Evolutionary conservation across 169 alveolate species (phyloP).

Genomic region (Plasmodium yoelii): DNA sequence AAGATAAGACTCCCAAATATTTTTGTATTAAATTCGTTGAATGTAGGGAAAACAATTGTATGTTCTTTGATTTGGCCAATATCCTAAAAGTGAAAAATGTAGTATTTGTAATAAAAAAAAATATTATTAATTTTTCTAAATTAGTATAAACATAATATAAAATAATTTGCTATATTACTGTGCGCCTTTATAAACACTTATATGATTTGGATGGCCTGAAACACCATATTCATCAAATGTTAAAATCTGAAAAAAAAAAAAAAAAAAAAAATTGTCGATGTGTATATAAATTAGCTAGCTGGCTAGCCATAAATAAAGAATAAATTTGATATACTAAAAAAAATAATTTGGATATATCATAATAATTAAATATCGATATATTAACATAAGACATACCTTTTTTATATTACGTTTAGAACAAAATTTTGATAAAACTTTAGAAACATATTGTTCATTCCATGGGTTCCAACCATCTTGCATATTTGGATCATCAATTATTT

Average conservation of each 20-base stretch:
- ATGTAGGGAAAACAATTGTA: slow-evolving; percentile 18
- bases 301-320: no score
- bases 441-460: slow-evolving; percentile 42
- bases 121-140: no score
- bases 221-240: slow-evolving; percentile 84
- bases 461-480: slow-evolving; percentile 34
- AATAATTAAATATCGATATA: background rate
- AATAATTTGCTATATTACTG: slow-evolving; percentile 14
- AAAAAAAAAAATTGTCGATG: background rate
- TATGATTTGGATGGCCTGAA: slow-evolving; percentile 86
- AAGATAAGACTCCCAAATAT: slow-evolving; percentile 40
- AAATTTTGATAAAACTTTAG: slow-evolving; percentile 19
- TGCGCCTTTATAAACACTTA: slow-evolving; percentile 67
- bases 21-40: slow-evolving; percentile 43
- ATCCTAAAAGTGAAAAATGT: slow-evolving; percentile 5
- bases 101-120: background rate
- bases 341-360: background rate
- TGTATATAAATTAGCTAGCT: no score
- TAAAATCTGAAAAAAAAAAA: slow-evolving; percentile 46
- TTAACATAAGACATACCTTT: slow-evolving; percentile 4
- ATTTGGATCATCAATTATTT: slow-evolving; percentile 15
- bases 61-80: slow-evolving; percentile 24
- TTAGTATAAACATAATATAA: no score
- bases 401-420: slow-evolving; percentile 26
- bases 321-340: no score